Evolutionary conservation across 345 rosid genomes (phyloP).

Genomic region (Fremontodendron californicum): DNA sequence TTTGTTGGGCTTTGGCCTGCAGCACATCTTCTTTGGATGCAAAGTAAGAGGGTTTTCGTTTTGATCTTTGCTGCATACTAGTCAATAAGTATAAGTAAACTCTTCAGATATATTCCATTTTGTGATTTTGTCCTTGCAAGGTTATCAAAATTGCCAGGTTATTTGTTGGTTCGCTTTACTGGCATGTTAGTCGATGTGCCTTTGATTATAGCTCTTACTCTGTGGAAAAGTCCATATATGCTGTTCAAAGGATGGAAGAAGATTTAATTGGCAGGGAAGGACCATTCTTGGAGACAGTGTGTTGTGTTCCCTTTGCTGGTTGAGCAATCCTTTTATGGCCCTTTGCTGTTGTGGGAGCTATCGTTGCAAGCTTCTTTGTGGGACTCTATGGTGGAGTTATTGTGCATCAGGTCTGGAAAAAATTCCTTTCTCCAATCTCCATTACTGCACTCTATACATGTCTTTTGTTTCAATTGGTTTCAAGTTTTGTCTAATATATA

Average conservation of each 20-base stretch:
- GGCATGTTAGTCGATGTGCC: constrained; percentile 61
- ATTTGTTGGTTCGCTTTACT: constrained; percentile 53
- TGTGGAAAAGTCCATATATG: constrained; percentile 87
- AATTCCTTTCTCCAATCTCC: background rate
- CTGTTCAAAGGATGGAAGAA: constrained; percentile 85
- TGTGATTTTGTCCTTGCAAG: constrained; percentile 34
- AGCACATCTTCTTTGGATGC: constrained; percentile 67
- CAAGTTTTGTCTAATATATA: constrained; percentile 17
- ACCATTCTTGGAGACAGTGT: constrained; percentile 77
- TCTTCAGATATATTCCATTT: background rate
- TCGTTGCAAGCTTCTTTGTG: constrained; percentile 60
- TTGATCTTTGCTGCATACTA: background rate
- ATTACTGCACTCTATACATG: background rate
- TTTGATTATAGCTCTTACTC: constrained; percentile 54
- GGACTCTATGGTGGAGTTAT: constrained; percentile 66
- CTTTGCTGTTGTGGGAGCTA: constrained; percentile 59
- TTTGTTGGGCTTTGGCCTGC: constrained; percentile 73
- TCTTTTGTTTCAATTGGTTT: background rate
- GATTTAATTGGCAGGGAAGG: constrained; percentile 90
- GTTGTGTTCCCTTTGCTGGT: constrained; percentile 93
- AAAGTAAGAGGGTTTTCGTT: constrained; percentile 34
- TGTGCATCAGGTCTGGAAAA: constrained; percentile 60
- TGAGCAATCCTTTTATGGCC: constrained; percentile 84
- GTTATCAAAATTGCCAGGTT: constrained; percentile 61
- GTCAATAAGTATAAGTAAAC: background rate